phyloP scores from a whole-genome alignment of 306 rosid genomes.

The Parietaria judaica region DNA sequence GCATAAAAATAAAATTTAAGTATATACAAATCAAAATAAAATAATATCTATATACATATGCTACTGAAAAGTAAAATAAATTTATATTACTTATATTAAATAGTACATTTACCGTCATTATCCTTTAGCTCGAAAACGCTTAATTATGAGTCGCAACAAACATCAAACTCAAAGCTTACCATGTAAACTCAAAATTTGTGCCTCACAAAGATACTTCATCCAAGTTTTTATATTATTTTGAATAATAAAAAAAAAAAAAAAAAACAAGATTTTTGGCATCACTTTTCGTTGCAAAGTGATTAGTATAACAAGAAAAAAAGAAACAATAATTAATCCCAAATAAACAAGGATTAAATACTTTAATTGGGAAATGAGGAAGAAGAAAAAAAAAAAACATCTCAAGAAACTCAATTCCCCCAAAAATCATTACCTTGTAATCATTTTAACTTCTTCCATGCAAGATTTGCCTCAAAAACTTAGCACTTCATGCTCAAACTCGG shows the following conservation, averaged over 20 bases:
- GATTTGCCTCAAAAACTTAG: slow-evolving; percentile 62
- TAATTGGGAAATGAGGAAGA: not conserved
- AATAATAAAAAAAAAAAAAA: not conserved
- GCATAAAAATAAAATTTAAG: too few relatives aligned
- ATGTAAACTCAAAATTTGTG: not conserved
- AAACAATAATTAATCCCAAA: not conserved
- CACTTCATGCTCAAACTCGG: slow-evolving; percentile 40
- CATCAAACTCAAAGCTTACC: too few relatives aligned
- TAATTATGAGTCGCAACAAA: too few relatives aligned
- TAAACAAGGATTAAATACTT: slow-evolving; percentile 10
- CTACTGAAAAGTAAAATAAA: too few relatives aligned
- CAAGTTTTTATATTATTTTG: not conserved
- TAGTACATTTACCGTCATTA: too few relatives aligned
- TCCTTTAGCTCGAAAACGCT: too few relatives aligned
- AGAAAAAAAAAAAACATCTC: not conserved
- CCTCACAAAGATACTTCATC: not conserved
- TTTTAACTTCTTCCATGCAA: slow-evolving; percentile 27
- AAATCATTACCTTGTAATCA: slow-evolving; percentile 23
- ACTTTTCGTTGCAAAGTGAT: not conserved
- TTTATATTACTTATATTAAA: too few relatives aligned
- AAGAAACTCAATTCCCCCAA: slow-evolving; percentile 16
- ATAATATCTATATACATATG: too few relatives aligned
- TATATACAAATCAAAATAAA: too few relatives aligned
- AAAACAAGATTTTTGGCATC: slow-evolving; percentile 4
- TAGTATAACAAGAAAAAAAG: not conserved